Evolutionary conservation across 2,329 filamentous ascomycete genomes (phyloP).

Genomic region (Onygenales sp.): DNA sequence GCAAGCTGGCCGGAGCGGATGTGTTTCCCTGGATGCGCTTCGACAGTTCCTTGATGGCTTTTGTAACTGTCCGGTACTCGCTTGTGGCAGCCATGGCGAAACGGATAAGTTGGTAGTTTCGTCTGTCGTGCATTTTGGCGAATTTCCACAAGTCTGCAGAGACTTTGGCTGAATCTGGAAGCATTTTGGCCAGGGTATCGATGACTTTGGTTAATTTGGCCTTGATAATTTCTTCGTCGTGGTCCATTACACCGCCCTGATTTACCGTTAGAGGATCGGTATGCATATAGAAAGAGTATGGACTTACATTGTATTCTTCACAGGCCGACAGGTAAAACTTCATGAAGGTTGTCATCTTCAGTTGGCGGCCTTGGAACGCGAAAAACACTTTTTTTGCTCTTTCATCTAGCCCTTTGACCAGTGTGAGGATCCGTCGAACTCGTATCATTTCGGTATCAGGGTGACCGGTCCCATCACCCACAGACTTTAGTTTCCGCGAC

Average conservation of each 20-base stretch:
- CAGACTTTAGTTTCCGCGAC: constrained; percentile 46
- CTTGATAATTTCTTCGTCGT: constrained; percentile 57
- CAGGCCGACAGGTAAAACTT: constrained; percentile 72
- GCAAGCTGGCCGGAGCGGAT: constrained; percentile 44
- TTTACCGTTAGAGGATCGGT: constrained; percentile 1
- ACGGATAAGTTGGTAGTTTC: constrained; percentile 78
- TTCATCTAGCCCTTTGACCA: constrained; percentile 68
- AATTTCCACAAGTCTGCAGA: constrained; percentile 78
- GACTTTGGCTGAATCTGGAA: constrained; percentile 66
- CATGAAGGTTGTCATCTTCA: constrained; percentile 62
- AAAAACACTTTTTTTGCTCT: constrained; percentile 82
- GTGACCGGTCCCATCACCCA: constrained; percentile 27
- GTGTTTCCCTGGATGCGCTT: constrained; percentile 66
- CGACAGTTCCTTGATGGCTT: constrained; percentile 80
- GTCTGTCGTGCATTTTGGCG: constrained; percentile 80
- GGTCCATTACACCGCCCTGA: constrained; percentile 63
- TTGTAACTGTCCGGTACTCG: constrained; percentile 84
- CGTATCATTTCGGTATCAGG: constrained; percentile 54
- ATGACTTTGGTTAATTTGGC: constrained; percentile 63
- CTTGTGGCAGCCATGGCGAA: constrained; percentile 77
- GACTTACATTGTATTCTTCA: constrained; percentile 64
- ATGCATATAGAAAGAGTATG: neutral
- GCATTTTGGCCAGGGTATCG: constrained; percentile 60
- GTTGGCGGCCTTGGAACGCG: constrained; percentile 69
- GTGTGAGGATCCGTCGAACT: constrained; percentile 71